These are phyloP conservation scores for Meyerozyma carpophila DNA, from an alignment of 1,139 yeast species.

Conservation along the genomic window DNA sequence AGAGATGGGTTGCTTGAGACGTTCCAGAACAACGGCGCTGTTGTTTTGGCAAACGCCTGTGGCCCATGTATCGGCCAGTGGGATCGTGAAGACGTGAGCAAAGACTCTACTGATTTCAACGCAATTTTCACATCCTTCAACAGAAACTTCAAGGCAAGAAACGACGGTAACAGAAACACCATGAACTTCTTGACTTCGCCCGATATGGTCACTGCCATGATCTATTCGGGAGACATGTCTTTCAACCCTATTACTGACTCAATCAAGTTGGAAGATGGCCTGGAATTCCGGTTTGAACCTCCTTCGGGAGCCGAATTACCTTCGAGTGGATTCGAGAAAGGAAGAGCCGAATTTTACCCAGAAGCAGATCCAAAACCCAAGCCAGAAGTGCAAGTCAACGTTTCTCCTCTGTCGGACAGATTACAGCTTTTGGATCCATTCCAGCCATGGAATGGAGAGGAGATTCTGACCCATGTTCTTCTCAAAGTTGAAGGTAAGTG, in stretches of 20 bases:
- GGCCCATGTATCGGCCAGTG: constrained; percentile 99
- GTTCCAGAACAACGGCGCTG: constrained; percentile 81
- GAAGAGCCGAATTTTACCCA: constrained; percentile 82
- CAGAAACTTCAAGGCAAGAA: constrained; percentile 95
- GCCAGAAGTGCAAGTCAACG: constrained; percentile 63
- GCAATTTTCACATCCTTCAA: constrained; percentile 94
- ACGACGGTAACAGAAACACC: constrained; percentile 95
- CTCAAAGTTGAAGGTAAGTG: constrained; percentile 95
- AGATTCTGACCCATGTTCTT: constrained; percentile 67
- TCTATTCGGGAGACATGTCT: constrained; percentile 82
- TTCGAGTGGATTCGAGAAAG: constrained; percentile 68
- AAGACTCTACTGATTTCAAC: constrained; percentile 60
- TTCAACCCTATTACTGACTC: constrained; percentile 85
- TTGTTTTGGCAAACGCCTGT: constrained; percentile 93
- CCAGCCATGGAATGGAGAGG: constrained; percentile 78
- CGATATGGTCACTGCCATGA: constrained; percentile 94
- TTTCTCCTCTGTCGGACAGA: constrained; percentile 67
- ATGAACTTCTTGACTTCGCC: constrained; percentile 97
- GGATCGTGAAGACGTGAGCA: constrained; percentile 73
- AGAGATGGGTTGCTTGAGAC: constrained; percentile 84
- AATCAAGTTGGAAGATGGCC: constrained; percentile 60
- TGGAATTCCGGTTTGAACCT: constrained; percentile 65
- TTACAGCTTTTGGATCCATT: constrained; percentile 83
- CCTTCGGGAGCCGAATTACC: constrained; percentile 84
- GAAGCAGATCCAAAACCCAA: constrained; percentile 70